A percentile compares a stretch with the other conserved stretches of the same genome.
These are phyloP conservation scores for Podila clonocystis DNA, from an alignment of 192 early-diverging fungal genomes.

Conservation along the genomic window DNA sequence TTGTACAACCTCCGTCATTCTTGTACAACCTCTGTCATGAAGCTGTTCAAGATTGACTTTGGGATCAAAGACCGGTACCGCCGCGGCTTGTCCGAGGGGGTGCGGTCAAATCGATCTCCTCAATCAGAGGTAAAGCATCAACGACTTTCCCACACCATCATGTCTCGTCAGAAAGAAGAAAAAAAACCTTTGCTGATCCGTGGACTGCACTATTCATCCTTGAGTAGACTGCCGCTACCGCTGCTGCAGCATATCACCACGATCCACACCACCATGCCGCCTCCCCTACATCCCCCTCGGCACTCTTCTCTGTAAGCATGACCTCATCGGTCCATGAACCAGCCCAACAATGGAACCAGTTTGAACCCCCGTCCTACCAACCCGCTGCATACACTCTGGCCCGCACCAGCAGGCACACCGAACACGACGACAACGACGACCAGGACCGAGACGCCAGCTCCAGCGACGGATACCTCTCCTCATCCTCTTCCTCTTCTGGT, in stretches of 20 bases:
- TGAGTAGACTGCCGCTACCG: slow-evolving; percentile 1
- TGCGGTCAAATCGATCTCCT: slow-evolving; percentile 23
- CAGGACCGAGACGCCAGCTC: slow-evolving; percentile 9
- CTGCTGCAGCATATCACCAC: not conserved
- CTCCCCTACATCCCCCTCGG: slow-evolving; percentile 39
- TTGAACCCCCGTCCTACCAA: slow-evolving; percentile 15
- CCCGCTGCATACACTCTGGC: not conserved
- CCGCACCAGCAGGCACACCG: not conserved
- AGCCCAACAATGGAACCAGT: slow-evolving; percentile 36
- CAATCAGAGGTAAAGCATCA: slow-evolving; percentile 21
- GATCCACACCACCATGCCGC: slow-evolving; percentile 41
- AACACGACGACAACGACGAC: slow-evolving; percentile 12
- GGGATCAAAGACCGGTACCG: slow-evolving; percentile 44
- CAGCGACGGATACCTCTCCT: slow-evolving; percentile 30
- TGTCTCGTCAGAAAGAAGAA: slow-evolving; percentile 1
- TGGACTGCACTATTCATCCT: not conserved
- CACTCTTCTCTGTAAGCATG: slow-evolving; percentile 25
- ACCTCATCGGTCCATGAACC: slow-evolving; percentile 6
- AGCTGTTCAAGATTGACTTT: slow-evolving; percentile 42
- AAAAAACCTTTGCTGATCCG: not conserved
- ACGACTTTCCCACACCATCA: not conserved
- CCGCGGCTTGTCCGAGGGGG: slow-evolving; percentile 32
- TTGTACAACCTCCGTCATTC: too few relatives aligned
- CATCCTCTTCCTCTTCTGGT: slow-evolving; percentile 7
- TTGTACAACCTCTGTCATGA: slow-evolving; percentile 6